Base-by-base conservation (phyloP, 1,284 basidiomycete genomes). In the Cryptococcus neoformans region DNA sequence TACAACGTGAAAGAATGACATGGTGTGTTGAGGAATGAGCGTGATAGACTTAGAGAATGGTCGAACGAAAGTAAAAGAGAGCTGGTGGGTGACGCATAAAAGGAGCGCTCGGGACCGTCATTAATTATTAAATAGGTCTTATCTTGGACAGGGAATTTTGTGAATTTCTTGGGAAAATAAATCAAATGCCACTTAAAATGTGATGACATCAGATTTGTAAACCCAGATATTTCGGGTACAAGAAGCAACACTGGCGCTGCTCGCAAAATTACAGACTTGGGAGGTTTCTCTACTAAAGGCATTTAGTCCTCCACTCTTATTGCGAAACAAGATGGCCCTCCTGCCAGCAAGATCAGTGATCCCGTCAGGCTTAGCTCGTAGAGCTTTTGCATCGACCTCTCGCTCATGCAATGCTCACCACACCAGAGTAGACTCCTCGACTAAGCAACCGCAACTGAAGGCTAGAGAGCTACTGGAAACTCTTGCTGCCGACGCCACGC, bases 1-100 rank as follows among this genome's bases (percentile, higher is more conserved):
- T 39, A 76, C 60, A 62, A 76, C 66, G 63, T 72, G 69, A 44
- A 69, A 62, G 67, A 72, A 72, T 10, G 63, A 54, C 64, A 72
- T 69, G 41, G 47, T 44, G 44, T 21, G 14, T 10, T 16, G 39
- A 44, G 37, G 21, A 34, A 56, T 42, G 37, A 56, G 34, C 4
- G 36, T 51, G 49, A 5, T 35, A 21, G 49, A 51, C 28, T 3
- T 28, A 28, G 28, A 28, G 28, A 4, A 28, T 4, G 28, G 28
- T 28, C 4, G 28, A 28, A 3, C 28, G 28, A 28, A 4, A 28
- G 28, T 4, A 28, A 4, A 28, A 28, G 28, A 28, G 28, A 28
- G 28, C 16, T 41, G 40, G 11, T 41, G 11, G 40, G 16, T 41
- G 16, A 41, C 11, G 40, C 12, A 41, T 12, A 12, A 39, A 39